A percentile compares a stretch with the other conserved stretches of the same genome.
These are phyloP conservation scores for Arthrobotrys musiformis DNA, from an alignment of 2,329 filamentous ascomycete genomes.

Conservation along the genomic window DNA sequence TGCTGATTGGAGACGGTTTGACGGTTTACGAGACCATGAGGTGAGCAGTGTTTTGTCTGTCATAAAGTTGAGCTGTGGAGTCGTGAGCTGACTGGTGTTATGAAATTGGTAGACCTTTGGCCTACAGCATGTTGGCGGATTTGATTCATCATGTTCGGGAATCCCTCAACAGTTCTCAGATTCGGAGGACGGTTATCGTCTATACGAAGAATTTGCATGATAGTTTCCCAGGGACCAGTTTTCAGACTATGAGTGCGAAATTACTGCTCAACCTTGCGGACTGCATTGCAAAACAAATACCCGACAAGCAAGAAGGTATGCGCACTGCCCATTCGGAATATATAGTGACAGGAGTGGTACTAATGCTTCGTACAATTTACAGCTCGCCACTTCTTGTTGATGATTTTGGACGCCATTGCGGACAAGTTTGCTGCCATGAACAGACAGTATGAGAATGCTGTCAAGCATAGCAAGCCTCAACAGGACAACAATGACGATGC, in stretches of 20 bases:
- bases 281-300: conserved; percentile 86
- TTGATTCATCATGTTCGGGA: conserved; percentile 97
- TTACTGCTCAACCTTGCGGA: conserved; percentile 97
- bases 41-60: conserved; percentile 31
- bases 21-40: conserved; percentile 96
- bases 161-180: conserved; percentile 86
- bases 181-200: conserved; percentile 93
- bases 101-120: conserved; percentile 72
- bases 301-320: conserved; percentile 80
- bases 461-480: conserved; percentile 81
- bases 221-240: conserved; percentile 95
- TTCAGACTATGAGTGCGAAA: conserved; percentile 99
- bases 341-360: neutral
- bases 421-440: conserved; percentile 99
- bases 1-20: conserved; percentile 91
- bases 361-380: conserved; percentile 16
- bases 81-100: neutral
- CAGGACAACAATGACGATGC: conserved; percentile 75
- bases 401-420: conserved; percentile 96
- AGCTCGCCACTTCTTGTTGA: conserved; percentile 92
- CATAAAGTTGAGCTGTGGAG: neutral
- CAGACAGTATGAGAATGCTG: conserved; percentile 90
- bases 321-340: neutral
- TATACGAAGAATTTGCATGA: conserved; percentile 97
- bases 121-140: conserved; percentile 98